A percentile compares a stretch with the other conserved stretches of the same genome.
These are phyloP conservation scores for Pyrenophora teres DNA, from an alignment of 2,329 filamentous ascomycete species.

Conservation along the genomic window DNA sequence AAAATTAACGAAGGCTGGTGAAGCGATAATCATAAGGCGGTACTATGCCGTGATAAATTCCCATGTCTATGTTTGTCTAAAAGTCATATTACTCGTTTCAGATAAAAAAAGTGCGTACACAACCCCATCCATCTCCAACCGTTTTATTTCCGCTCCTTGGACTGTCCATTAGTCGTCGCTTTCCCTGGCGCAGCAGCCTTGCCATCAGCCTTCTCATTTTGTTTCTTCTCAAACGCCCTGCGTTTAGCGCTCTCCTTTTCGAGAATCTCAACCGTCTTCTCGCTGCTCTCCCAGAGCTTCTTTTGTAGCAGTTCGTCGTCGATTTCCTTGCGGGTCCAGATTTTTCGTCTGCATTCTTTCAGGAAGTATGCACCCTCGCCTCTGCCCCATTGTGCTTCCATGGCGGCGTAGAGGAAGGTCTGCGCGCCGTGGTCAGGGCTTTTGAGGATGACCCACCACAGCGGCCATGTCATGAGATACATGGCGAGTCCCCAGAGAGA, in stretches of 20 bases:
- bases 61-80: neutral
- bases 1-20: too few relatives aligned
- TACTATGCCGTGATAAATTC: too few relatives aligned
- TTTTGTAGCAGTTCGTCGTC: conserved; percentile 79
- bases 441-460: conserved; percentile 89
- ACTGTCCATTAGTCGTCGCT: conserved; percentile 13
- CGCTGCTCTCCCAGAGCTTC: conserved; percentile 87
- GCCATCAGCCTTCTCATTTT: conserved; percentile 41
- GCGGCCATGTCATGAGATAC: conserved; percentile 77
- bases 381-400: conserved; percentile 74
- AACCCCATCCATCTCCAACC: too few relatives aligned
- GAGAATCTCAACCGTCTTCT: conserved; percentile 73
- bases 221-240: conserved; percentile 63
- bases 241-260: conserved; percentile 78
- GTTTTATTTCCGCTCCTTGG: conserved; percentile 33
- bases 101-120: neutral
- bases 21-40: too few relatives aligned
- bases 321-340: conserved; percentile 73
- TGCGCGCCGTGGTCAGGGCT: conserved; percentile 83
- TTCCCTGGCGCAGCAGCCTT: conserved; percentile 21
- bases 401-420: conserved; percentile 80
- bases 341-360: conserved; percentile 84
- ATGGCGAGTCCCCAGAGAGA: conserved; percentile 77
- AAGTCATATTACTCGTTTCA: neutral
- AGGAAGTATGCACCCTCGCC: conserved; percentile 72